These are phyloP conservation scores for Acanthochlamys bracteata DNA, from an alignment of 106 monocot genomes.

Conservation along the genomic window DNA sequence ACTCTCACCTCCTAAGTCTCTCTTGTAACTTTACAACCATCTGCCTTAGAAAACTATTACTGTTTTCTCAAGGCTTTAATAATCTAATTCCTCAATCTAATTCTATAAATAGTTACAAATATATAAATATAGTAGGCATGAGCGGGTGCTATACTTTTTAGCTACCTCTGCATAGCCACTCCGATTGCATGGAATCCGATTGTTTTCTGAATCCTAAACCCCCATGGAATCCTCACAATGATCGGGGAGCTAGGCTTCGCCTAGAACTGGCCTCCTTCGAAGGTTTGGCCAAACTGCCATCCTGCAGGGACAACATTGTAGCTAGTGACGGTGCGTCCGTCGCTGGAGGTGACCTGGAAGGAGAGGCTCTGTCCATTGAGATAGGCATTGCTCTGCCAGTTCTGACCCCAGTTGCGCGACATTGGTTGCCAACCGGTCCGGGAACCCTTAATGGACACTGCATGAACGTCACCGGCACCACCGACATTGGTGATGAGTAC, in stretches of 20 bases:
- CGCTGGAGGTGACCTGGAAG: constrained; percentile 46
- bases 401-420: constrained; percentile 68
- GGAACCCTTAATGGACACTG: constrained; percentile 54
- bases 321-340: constrained; percentile 43
- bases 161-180: constrained; percentile 12
- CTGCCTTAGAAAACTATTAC: not conserved
- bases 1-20: no score
- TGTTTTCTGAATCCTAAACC: not conserved
- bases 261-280: constrained; percentile 27
- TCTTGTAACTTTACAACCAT: not conserved
- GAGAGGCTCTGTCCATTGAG: constrained; percentile 51
- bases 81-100: not conserved
- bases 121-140: not conserved
- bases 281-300: constrained; percentile 59
- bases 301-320: constrained; percentile 35
- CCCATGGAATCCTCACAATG: not conserved
- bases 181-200: not conserved
- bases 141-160: constrained; percentile 16
- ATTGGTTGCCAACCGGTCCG: constrained; percentile 44
- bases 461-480: constrained; percentile 46
- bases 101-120: not conserved
- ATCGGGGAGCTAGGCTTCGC: constrained; percentile 3
- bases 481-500: constrained; percentile 49
- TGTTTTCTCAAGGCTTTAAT: not conserved
- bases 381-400: constrained; percentile 59